These are phyloP conservation scores for Acanthamoeba culbertsoni DNA, from an alignment of 208 protist species.

Conservation along the genomic window DNA sequence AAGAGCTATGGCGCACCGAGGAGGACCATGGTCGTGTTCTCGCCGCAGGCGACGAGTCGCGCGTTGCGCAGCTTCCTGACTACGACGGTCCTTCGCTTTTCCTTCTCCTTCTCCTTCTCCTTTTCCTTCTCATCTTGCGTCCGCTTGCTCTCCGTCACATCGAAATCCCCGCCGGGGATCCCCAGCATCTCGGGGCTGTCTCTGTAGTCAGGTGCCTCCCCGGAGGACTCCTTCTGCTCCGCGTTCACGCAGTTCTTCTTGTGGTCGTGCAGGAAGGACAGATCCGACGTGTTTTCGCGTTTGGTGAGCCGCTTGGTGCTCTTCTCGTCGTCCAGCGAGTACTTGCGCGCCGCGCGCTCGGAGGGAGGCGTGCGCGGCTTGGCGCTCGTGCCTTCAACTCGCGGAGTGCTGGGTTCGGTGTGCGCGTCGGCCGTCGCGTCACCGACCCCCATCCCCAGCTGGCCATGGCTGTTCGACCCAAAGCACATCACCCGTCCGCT, in stretches of 20 bases:
- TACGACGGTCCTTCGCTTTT: background rate
- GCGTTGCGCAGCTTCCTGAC: background rate
- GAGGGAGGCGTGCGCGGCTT: background rate
- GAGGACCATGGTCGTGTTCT: conserved; percentile 16
- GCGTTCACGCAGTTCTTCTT: background rate
- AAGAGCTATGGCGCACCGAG: too few relatives aligned
- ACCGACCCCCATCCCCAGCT: background rate
- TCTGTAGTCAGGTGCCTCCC: background rate
- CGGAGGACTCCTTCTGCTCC: background rate
- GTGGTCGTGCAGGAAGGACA: conserved; percentile 2
- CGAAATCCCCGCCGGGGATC: too few relatives aligned
- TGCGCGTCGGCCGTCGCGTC: background rate
- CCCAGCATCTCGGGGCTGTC: background rate
- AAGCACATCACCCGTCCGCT: conserved; percentile 11
- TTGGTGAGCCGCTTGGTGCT: background rate
- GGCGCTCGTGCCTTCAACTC: background rate
- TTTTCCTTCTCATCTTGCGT: background rate
- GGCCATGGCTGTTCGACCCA: background rate
- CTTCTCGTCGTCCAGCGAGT: background rate
- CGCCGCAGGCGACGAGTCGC: background rate
- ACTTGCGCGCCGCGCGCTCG: background rate
- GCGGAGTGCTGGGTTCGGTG: background rate
- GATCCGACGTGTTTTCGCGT: background rate
- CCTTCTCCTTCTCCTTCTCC: background rate
- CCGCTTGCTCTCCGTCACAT: too few relatives aligned